These are phyloP conservation scores for Aspergillus conjunctus DNA, from an alignment of 495 filamentous ascomycete species.

Conservation along the genomic window DNA sequence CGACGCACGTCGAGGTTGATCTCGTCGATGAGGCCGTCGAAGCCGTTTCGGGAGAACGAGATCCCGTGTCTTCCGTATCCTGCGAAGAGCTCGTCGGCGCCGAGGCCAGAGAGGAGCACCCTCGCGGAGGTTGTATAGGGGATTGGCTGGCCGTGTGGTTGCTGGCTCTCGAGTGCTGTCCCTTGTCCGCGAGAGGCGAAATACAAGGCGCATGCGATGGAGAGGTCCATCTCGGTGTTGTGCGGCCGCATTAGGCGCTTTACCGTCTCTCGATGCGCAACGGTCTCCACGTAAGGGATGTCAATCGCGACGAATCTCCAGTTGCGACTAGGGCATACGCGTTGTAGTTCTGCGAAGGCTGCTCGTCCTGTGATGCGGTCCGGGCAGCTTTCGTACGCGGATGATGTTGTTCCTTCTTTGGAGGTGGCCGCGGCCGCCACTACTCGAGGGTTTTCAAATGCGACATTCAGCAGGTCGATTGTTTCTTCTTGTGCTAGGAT, in stretches of 20 bases:
- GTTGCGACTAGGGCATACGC: conserved; percentile 66
- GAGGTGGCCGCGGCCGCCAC: conserved; percentile 46
- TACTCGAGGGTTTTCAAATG: conserved; percentile 90
- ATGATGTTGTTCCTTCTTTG: conserved; percentile 33
- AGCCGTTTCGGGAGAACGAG: conserved; percentile 68
- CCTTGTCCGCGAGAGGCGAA: conserved; percentile 86
- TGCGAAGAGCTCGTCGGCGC: conserved; percentile 94
- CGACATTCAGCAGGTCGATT: conserved; percentile 92
- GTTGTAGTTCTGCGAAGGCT: conserved; percentile 71
- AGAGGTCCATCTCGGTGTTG: conserved; percentile 98
- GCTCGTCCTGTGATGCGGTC: conserved; percentile 84
- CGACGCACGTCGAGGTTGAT: conserved; percentile 83
- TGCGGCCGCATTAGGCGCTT: conserved; percentile 84
- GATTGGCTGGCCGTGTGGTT: conserved; percentile 11
- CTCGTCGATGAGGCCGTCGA: conserved; percentile 73
- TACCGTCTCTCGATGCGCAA: conserved; percentile 67
- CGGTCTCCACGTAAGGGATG: conserved; percentile 75
- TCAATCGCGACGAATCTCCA: conserved; percentile 87
- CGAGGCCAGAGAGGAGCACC: conserved; percentile 87
- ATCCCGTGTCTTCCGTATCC: conserved; percentile 85
- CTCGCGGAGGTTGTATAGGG: conserved; percentile 72
- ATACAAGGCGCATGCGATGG: conserved; percentile 90
- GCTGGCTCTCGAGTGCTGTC: conserved; percentile 17
- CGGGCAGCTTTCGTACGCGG: conserved; percentile 78
- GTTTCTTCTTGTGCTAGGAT: conserved; percentile 64